Evolutionary conservation across 2,329 filamentous ascomycete species (phyloP).

Genomic region (Tolypocladium inflatum): DNA sequence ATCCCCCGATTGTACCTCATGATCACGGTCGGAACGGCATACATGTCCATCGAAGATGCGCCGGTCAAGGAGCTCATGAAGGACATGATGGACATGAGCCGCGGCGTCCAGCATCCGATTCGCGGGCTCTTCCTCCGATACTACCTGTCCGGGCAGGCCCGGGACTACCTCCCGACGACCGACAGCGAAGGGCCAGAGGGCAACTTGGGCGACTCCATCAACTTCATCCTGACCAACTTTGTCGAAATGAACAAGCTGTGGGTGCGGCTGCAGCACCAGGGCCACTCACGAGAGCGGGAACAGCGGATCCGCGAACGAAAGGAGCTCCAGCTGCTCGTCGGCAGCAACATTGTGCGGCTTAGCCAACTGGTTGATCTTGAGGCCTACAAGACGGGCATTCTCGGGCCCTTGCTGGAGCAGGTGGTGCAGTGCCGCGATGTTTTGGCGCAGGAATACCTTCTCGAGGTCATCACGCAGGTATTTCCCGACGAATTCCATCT

Average conservation of each 20-base stretch:
- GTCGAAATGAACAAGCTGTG: conserved; percentile 99
- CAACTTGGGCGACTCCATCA: conserved; percentile 94
- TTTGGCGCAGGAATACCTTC: conserved; percentile 88
- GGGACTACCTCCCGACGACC: conserved; percentile 76
- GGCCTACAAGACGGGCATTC: conserved; percentile 82
- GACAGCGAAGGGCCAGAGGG: conserved; percentile 86
- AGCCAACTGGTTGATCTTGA: conserved; percentile 95
- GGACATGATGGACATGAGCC: conserved; percentile 99
- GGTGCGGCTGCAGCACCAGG: conserved; percentile 95
- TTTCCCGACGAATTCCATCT: conserved; percentile 98
- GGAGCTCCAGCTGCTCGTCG: conserved; percentile 89
- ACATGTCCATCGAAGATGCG: conserved; percentile 97
- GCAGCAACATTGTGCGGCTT: conserved; percentile 88
- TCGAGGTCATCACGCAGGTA: conserved; percentile 97
- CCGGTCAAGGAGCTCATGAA: conserved; percentile 99
- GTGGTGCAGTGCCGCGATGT: conserved; percentile 97
- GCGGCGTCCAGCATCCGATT: conserved; percentile 93
- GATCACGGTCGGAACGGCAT: conserved; percentile 98
- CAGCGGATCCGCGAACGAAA: conserved; percentile 89
- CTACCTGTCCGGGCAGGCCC: conserved; percentile 89
- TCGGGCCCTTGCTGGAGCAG: conserved; percentile 85
- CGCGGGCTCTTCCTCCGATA: conserved; percentile 92
- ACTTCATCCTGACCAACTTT: conserved; percentile 96
- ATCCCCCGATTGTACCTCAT: conserved; percentile 94
- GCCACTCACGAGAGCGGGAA: conserved; percentile 89